These are phyloP conservation scores for Blastocystis sp. DNA, from an alignment of 352 stramenopile species.

Conservation along the genomic window DNA sequence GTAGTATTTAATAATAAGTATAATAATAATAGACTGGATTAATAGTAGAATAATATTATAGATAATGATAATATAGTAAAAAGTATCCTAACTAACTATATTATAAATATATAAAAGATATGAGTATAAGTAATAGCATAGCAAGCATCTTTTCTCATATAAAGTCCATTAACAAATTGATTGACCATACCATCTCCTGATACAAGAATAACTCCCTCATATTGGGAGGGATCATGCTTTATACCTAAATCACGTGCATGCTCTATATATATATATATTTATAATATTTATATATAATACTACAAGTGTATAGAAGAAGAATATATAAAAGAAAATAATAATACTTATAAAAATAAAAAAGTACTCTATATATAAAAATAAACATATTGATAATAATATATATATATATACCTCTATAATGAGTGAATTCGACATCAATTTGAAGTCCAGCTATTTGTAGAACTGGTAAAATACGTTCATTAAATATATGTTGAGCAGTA, in stretches of 20 bases:
- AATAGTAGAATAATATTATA: too few species aligned
- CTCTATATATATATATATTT: background rate
- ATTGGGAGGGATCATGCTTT: conserved; percentile 29
- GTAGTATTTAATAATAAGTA: too few species aligned
- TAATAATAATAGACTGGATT: too few species aligned
- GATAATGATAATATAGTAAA: too few species aligned
- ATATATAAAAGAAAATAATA: too few species aligned
- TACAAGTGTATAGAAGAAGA: too few species aligned
- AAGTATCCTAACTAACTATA: conserved; percentile 24
- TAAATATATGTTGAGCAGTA: conserved; percentile 26
- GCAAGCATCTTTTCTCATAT: background rate
- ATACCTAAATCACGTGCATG: conserved; percentile 29
- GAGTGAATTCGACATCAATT: conserved; percentile 32
- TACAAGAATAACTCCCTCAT: conserved; percentile 30
- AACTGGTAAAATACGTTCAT: conserved; percentile 25
- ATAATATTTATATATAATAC: too few species aligned
- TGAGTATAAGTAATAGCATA: too few species aligned
- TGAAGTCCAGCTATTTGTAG: conserved; percentile 31
- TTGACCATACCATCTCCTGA: conserved; percentile 27
- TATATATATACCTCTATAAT: conserved; percentile 10
- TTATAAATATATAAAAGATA: too few species aligned
- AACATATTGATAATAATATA: too few species aligned
- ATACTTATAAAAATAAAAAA: too few species aligned
- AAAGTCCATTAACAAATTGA: conserved; percentile 30
- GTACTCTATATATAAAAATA: too few species aligned